Percentiles rank a stretch among this genome's conserved stretches.
Conservation (phyloP, 78 protist species). For the Neovahlkampfia damariscottae region DNA sequence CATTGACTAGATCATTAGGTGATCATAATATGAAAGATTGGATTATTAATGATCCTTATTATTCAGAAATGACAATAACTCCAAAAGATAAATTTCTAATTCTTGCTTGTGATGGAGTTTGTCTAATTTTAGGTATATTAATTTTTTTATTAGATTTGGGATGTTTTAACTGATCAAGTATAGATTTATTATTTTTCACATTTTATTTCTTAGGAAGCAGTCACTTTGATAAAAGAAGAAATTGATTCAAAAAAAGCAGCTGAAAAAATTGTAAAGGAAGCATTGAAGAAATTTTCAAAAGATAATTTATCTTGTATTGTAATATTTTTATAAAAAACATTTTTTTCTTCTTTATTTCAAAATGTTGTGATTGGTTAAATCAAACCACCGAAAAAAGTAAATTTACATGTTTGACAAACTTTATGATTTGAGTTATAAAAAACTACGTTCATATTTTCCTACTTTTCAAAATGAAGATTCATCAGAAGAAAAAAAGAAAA, state of each 20-base stretch:
- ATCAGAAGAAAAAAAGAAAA: too few species aligned
- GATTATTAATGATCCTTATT: not conserved
- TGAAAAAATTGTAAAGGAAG: not conserved
- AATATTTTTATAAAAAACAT: not conserved
- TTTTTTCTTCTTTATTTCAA: too few species aligned
- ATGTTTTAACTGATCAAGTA: not conserved
- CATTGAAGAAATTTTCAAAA: not conserved
- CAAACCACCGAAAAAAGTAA: too few species aligned
- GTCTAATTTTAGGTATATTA: too few species aligned
- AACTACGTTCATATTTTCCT: too few species aligned
- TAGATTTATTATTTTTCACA: too few species aligned
- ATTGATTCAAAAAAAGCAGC: not conserved
- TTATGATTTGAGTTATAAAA: too few species aligned
- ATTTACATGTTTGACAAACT: too few species aligned
- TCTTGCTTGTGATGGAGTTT: slow-evolving; percentile 84
- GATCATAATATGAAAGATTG: slow-evolving; percentile 44
- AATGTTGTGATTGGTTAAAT: too few species aligned
- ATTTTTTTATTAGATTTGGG: too few species aligned
- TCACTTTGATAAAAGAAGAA: not conserved
- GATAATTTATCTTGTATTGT: not conserved
- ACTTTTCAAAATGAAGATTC: too few species aligned
- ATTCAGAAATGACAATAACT: slow-evolving; percentile 4
- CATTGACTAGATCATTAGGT: slow-evolving; percentile 62
- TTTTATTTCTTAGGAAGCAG: too few species aligned
- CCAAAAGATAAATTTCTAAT: slow-evolving; percentile 30